Conservation (phyloP, 73 alveolate genomes). For the Tetrahymena thermophila region DNA sequence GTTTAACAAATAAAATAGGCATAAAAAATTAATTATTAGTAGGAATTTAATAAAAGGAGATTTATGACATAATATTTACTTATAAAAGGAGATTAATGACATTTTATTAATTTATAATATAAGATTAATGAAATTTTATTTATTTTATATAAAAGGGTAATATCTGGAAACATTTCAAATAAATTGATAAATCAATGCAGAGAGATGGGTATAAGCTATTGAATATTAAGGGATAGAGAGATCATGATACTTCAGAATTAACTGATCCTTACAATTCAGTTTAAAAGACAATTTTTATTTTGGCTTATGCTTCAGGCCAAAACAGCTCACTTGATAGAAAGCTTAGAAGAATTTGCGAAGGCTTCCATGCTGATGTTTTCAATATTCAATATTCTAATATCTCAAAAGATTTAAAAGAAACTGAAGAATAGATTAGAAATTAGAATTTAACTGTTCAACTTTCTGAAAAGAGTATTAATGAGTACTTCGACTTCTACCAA, state of each 20-base stretch:
- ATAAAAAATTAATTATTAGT: no score
- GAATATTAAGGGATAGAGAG: neutral
- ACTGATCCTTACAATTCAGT: neutral
- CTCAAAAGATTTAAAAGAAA: neutral
- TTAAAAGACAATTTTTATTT: neutral
- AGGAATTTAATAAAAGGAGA: no score
- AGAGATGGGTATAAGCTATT: neutral
- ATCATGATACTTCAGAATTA: neutral
- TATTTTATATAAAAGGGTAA: neutral
- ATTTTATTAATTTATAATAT: neutral
- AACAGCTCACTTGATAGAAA: neutral
- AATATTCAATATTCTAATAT: neutral
- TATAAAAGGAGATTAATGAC: no score
- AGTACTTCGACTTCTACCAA: neutral
- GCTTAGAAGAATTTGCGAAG: conserved; percentile 1
- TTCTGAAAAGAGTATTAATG: neutral
- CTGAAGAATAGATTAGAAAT: neutral
- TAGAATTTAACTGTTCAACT: neutral
- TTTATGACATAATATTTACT: no score
- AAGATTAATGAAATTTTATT: neutral
- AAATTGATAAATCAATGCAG: neutral
- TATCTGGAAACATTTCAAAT: neutral
- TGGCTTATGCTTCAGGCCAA: neutral
- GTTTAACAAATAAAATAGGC: no score
- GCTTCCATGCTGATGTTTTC: neutral